phyloP scores from a whole-genome alignment of 345 rosid species.

The Salix arbutifolia region DNA sequence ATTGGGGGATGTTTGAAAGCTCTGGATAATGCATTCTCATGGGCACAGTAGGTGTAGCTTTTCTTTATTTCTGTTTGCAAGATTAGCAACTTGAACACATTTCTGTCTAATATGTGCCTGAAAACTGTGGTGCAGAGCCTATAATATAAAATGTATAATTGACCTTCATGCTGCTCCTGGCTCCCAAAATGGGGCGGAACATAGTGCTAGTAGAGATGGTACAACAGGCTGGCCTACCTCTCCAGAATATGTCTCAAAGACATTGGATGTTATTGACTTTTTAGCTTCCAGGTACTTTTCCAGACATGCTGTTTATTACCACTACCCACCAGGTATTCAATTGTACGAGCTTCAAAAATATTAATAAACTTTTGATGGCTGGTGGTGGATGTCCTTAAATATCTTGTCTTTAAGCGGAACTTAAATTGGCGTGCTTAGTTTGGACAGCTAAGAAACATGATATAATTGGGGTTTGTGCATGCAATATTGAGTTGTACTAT shows the following conservation, averaged over 20 bases:
- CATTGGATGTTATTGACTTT: constrained; percentile 62
- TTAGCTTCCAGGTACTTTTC: constrained; percentile 56
- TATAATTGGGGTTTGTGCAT: too few species aligned
- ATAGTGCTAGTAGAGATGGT: constrained; percentile 73
- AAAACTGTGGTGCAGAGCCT: constrained; percentile 44
- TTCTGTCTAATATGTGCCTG: constrained; percentile 6
- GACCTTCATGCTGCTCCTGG: constrained; percentile 87
- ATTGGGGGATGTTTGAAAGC: constrained; percentile 61
- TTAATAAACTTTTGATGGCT: not conserved
- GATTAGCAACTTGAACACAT: not conserved
- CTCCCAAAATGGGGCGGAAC: constrained; percentile 81
- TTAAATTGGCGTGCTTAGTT: not conserved
- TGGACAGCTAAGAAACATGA: too few species aligned
- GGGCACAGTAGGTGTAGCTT: constrained; percentile 58
- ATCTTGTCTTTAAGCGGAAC: not conserved
- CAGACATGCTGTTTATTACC: not conserved
- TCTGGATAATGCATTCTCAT: constrained; percentile 66
- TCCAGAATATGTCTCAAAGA: constrained; percentile 46
- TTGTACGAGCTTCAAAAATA: not conserved
- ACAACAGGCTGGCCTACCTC: constrained; percentile 50
- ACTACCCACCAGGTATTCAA: not conserved
- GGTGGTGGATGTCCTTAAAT: not conserved
- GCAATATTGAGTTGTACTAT: too few species aligned
- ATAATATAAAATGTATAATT: constrained; percentile 62
- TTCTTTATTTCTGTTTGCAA: constrained; percentile 5